Evolutionary conservation across 495 filamentous ascomycete genomes (phyloP).

Genomic region (Massariosphaeria phaeospora): DNA sequence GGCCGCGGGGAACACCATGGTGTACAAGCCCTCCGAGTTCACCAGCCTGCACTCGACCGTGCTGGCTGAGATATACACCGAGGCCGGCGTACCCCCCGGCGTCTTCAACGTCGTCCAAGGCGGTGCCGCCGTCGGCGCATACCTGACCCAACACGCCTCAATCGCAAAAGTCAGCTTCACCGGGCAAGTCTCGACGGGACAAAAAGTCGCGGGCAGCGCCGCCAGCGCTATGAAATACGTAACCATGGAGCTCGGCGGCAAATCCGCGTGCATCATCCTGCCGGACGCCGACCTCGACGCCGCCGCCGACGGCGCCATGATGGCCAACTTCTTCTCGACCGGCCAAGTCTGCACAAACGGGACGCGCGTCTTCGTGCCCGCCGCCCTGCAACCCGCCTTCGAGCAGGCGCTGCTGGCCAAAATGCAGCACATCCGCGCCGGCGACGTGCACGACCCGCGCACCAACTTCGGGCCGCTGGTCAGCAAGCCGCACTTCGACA

Average conservation of each 20-base stretch:
- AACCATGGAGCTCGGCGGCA: conserved; percentile 80
- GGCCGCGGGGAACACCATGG: conserved; percentile 79
- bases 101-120: conserved; percentile 81
- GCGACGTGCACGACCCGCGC: conserved; percentile 59
- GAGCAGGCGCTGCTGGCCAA: conserved; percentile 61
- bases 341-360: conserved; percentile 85
- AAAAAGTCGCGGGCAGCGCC: conserved; percentile 65
- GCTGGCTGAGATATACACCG: conserved; percentile 63
- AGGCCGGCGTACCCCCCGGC: conserved; percentile 69
- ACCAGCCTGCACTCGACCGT: conserved; percentile 67
- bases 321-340: conserved; percentile 80
- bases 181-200: conserved; percentile 72
- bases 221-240: conserved; percentile 77
- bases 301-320: conserved; percentile 77
- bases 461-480: conserved; percentile 78
- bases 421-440: conserved; percentile 60
- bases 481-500: conserved; percentile 60
- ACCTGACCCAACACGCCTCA: conserved; percentile 60
- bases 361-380: conserved; percentile 70
- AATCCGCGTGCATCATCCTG: conserved; percentile 66
- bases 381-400: conserved; percentile 57
- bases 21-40: conserved; percentile 80
- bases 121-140: conserved; percentile 62
- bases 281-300: conserved; percentile 67
- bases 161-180: conserved; percentile 81